Conservation (phyloP, 345 rosid genomes). For the Linum trigynum region DNA sequence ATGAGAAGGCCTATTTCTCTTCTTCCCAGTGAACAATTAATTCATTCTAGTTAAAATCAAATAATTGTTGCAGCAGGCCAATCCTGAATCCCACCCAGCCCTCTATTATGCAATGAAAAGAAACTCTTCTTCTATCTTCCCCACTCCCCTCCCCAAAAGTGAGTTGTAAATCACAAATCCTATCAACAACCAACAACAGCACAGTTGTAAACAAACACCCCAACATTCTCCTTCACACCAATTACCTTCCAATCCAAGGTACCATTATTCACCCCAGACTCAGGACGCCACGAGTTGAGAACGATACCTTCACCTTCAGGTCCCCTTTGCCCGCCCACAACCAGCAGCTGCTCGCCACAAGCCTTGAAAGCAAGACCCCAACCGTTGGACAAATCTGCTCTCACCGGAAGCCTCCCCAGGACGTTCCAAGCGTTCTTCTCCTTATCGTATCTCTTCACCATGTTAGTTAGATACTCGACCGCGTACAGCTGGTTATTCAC, state of each 20-base stretch:
- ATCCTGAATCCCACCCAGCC: too few species aligned
- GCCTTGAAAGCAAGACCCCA: slow-evolving; percentile 44
- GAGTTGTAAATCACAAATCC: too few species aligned
- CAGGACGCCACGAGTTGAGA: slow-evolving; percentile 33
- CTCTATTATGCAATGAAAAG: too few species aligned
- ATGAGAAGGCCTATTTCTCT: too few species aligned
- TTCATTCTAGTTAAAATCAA: too few species aligned
- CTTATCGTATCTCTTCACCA: slow-evolving; percentile 36
- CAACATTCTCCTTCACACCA: slow-evolving; percentile 29
- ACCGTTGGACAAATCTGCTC: slow-evolving; percentile 33
- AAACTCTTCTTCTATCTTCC: too few species aligned
- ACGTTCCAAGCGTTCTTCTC: slow-evolving; percentile 26
- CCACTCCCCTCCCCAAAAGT: too few species aligned
- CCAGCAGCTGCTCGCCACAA: slow-evolving; percentile 29
- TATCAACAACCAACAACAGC: slow-evolving; percentile 38
- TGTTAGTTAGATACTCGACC: slow-evolving; percentile 32
- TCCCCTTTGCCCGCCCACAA: slow-evolving; percentile 32
- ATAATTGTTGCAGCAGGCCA: too few species aligned
- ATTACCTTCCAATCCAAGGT: slow-evolving; percentile 28
- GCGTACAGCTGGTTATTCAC: slow-evolving; percentile 34
- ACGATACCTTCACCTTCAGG: slow-evolving; percentile 28
- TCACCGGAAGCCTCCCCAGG: slow-evolving; percentile 31
- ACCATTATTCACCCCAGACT: slow-evolving; percentile 14
- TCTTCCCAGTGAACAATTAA: too few species aligned
- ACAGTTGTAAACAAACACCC: slow-evolving; percentile 39